These are phyloP conservation scores for Hortaea werneckii DNA, from an alignment of 2,329 filamentous ascomycete genomes.

Conservation along the genomic window DNA sequence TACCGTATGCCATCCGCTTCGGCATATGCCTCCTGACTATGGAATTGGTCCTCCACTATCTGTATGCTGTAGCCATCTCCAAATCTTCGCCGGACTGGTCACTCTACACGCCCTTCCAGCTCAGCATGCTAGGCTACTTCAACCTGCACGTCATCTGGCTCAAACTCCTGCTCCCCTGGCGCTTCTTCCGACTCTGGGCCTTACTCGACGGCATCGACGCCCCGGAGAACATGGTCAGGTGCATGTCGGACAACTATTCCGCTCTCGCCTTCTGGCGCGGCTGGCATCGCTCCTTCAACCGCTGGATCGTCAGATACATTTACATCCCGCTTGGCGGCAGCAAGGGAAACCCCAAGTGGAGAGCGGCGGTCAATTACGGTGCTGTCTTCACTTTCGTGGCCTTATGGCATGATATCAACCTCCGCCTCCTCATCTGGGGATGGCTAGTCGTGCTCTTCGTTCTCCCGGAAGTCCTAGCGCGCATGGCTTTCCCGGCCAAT, in stretches of 20 bases:
- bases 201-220: conserved; percentile 85
- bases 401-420: conserved; percentile 93
- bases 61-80: conserved; percentile 88
- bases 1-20: conserved; percentile 77
- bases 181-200: conserved; percentile 97
- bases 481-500: conserved; percentile 59
- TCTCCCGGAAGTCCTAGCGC: conserved; percentile 70
- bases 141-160: conserved; percentile 97
- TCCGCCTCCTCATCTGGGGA: conserved; percentile 85
- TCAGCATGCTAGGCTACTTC: conserved; percentile 86
- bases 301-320: conserved; percentile 88
- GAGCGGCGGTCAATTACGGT: conserved; percentile 64
- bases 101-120: conserved; percentile 74
- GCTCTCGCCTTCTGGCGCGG: conserved; percentile 86
- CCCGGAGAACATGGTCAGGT: conserved; percentile 96
- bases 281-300: conserved; percentile 93
- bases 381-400: conserved; percentile 93
- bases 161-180: conserved; percentile 91
- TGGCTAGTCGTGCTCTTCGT: conserved; percentile 95
- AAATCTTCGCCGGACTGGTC: conserved; percentile 71
- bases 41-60: conserved; percentile 83
- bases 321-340: conserved; percentile 84
- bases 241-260: conserved; percentile 90
- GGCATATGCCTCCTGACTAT: conserved; percentile 70
- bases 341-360: conserved; percentile 32